These are phyloP conservation scores for Neoboletus subvelutipes DNA, from an alignment of 768 basidiomycete genomes.

Conservation along the genomic window DNA sequence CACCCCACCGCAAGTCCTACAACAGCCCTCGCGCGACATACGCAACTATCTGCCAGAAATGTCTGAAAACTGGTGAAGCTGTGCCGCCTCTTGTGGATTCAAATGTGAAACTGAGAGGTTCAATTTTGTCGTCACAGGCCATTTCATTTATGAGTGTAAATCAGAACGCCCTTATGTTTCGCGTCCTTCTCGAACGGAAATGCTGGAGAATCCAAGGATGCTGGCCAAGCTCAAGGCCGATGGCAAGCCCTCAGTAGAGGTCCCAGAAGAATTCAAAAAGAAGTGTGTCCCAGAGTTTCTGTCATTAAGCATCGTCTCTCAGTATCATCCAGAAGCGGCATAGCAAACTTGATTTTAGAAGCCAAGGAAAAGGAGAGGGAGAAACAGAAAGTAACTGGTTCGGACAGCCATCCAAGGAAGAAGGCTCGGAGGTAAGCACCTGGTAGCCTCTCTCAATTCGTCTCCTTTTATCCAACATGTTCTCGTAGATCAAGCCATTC, in stretches of 20 bases:
- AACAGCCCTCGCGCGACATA: slow-evolving; percentile 64
- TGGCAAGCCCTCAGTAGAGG: slow-evolving; percentile 75
- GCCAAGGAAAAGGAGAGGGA: slow-evolving; percentile 76
- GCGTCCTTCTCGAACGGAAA: slow-evolving; percentile 85
- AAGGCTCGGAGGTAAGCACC: slow-evolving; percentile 41
- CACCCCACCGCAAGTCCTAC: slow-evolving; percentile 63
- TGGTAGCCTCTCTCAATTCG: slow-evolving; percentile 18
- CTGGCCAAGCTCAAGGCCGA: slow-evolving; percentile 67
- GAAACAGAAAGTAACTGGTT: slow-evolving; percentile 34
- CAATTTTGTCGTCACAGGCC: slow-evolving; percentile 47
- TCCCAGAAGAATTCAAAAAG: slow-evolving; percentile 88
- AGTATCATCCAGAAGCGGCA: slow-evolving; percentile 53
- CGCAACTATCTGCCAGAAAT: slow-evolving; percentile 81
- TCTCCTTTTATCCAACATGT: background rate
- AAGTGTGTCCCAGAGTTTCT: slow-evolving; percentile 47
- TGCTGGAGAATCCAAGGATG: slow-evolving; percentile 73
- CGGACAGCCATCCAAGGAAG: slow-evolving; percentile 35
- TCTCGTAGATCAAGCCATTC: slow-evolving; percentile 35
- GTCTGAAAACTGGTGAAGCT: slow-evolving; percentile 58
- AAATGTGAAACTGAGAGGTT: background rate
- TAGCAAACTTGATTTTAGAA: slow-evolving; percentile 83
- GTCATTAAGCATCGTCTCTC: background rate
- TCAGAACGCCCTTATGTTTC: slow-evolving; percentile 76
- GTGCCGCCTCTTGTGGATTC: slow-evolving; percentile 3
- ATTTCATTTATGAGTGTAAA: slow-evolving; percentile 93